Percentiles rank a stretch among this genome's conserved stretches.
Evolutionary conservation across 1,284 basidiomycete genomes (phyloP).

Genomic region (Puccinia hordei): DNA sequence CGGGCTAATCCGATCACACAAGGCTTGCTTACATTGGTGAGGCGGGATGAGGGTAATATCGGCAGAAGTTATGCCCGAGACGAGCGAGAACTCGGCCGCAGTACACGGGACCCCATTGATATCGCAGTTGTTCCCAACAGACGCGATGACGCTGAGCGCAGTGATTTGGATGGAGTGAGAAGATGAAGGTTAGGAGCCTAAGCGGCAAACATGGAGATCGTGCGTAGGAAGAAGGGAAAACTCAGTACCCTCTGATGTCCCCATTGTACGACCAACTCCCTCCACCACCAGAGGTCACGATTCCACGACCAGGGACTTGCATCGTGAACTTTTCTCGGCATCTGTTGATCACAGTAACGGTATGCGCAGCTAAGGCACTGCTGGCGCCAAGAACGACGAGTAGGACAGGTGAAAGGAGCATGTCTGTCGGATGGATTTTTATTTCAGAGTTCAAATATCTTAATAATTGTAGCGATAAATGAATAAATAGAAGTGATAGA

Average conservation of each 20-base stretch:
- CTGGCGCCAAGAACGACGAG: constrained; percentile 1
- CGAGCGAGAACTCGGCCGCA: constrained; percentile 34
- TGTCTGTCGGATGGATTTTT: neutral
- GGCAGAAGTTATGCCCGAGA: constrained; percentile 25
- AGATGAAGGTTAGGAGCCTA: neutral
- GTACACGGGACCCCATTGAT: constrained; percentile 37
- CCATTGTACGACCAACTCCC: constrained; percentile 28
- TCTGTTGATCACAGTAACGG: constrained; percentile 24
- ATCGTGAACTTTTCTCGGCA: constrained; percentile 28
- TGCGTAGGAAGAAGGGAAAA: neutral
- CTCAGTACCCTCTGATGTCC: constrained; percentile 27
- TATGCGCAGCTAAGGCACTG: constrained; percentile 9
- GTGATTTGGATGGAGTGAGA: neutral
- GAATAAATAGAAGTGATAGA: neutral
- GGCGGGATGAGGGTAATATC: constrained; percentile 44
- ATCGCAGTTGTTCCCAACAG: constrained; percentile 34
- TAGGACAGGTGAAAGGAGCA: neutral
- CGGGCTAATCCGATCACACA: neutral
- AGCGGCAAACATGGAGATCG: neutral
- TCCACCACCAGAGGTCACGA: constrained; percentile 4
- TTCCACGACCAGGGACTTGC: constrained; percentile 31
- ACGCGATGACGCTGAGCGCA: constrained; percentile 15
- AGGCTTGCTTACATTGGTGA: constrained; percentile 27
- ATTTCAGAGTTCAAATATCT: neutral
- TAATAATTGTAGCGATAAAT: neutral